Conservation (phyloP, 2,329 filamentous ascomycete species). For the Cladorrhinum sp. region DNA sequence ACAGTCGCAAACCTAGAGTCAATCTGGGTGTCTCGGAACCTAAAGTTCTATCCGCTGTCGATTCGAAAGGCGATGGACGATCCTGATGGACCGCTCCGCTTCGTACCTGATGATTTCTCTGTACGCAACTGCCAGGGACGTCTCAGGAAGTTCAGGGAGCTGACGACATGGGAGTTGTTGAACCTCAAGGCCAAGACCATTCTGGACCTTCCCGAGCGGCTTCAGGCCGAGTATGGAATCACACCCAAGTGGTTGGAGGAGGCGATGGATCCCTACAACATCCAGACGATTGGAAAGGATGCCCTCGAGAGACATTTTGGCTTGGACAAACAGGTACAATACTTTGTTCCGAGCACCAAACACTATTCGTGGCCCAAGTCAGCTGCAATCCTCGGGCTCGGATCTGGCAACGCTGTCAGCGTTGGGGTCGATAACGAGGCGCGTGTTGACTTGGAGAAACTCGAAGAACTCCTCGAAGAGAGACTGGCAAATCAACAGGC, state of each 20-base stretch:
- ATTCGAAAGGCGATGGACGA: slow-evolving; percentile 21
- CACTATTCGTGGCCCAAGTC: slow-evolving; percentile 51
- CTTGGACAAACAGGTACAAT: slow-evolving; percentile 33
- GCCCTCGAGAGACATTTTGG: slow-evolving; percentile 35
- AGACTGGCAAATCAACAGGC: slow-evolving; percentile 32
- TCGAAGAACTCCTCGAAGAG: slow-evolving; percentile 34
- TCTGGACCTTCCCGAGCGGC: slow-evolving; percentile 39
- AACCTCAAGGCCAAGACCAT: slow-evolving; percentile 41
- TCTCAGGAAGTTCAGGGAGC: slow-evolving; percentile 36
- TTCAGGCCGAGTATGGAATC: slow-evolving; percentile 39
- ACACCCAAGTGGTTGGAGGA: slow-evolving; percentile 37
- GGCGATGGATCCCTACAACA: slow-evolving; percentile 33
- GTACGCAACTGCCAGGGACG: slow-evolving; percentile 15
- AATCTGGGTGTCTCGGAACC: slow-evolving; percentile 45
- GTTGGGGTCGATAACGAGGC: slow-evolving; percentile 59
- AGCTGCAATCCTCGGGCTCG: slow-evolving; percentile 42
- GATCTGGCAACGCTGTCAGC: slow-evolving; percentile 4
- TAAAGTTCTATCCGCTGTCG: slow-evolving; percentile 41
- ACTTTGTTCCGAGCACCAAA: slow-evolving; percentile 40
- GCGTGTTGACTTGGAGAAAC: slow-evolving; percentile 35
- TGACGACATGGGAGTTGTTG: slow-evolving; percentile 43
- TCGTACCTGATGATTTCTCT: slow-evolving; percentile 32
- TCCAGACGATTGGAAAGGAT: slow-evolving; percentile 42
- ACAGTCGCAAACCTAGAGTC: slow-evolving; percentile 48
- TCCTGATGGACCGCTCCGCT: slow-evolving; percentile 27